Percentiles rank a stretch among this genome's conserved stretches.
Evolutionary conservation across 345 rosid species (phyloP).

Genomic region (Limnanthes douglasii): DNA sequence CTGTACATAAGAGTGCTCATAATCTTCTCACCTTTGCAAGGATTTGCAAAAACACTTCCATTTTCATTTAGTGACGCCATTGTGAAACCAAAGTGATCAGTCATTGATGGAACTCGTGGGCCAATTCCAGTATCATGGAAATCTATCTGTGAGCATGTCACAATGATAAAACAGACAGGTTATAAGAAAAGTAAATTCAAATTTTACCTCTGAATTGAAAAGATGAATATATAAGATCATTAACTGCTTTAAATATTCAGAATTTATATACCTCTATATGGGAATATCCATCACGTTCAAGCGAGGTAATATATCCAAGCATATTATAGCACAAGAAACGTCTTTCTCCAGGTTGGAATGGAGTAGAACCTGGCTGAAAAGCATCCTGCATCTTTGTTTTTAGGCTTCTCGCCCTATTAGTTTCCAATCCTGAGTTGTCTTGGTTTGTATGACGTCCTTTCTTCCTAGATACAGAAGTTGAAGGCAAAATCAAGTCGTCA

Average conservation of each 20-base stretch:
- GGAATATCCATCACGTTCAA: slow-evolving; percentile 78
- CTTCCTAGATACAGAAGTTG: slow-evolving; percentile 23
- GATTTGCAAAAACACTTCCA: slow-evolving; percentile 92
- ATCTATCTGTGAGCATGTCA: slow-evolving; percentile 45
- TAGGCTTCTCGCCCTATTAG: slow-evolving; percentile 18
- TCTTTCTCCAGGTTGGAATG: slow-evolving; percentile 55
- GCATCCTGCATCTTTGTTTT: slow-evolving; percentile 60
- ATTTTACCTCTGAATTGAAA: too few relatives aligned
- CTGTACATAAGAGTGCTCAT: slow-evolving; percentile 92
- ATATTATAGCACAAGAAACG: slow-evolving; percentile 83
- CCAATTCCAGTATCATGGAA: slow-evolving; percentile 96
- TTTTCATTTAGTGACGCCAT: slow-evolving; percentile 81
- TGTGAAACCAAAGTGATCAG: slow-evolving; percentile 89
- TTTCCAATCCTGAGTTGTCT: slow-evolving; percentile 26
- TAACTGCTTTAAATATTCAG: too few relatives aligned
- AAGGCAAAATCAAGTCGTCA: slow-evolving; percentile 26
- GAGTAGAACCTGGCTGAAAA: slow-evolving; percentile 91
- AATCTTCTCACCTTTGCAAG: slow-evolving; percentile 82
- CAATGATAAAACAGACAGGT: not conserved
- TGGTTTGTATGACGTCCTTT: slow-evolving; percentile 14
- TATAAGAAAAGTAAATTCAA: not conserved
- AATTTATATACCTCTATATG: slow-evolving; percentile 67
- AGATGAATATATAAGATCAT: too few relatives aligned
- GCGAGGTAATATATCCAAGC: slow-evolving; percentile 83
- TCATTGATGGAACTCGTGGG: slow-evolving; percentile 90